Evolutionary conservation across 371 early-diverging fungal genomes (phyloP).

Genomic region (Syncephalastrum racemosum): DNA sequence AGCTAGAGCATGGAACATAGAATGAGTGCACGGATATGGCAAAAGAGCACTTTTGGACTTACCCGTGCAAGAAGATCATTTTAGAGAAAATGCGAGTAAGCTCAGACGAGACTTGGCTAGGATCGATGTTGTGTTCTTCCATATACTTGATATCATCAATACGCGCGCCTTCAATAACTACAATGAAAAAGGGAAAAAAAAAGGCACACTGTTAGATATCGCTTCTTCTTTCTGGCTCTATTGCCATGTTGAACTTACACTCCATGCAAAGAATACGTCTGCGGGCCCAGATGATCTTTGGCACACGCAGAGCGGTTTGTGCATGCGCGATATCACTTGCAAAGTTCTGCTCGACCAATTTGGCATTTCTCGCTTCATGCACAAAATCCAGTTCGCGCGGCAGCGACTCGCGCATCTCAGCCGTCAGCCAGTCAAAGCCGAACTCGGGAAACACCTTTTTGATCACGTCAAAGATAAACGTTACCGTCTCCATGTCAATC

Average conservation of each 20-base stretch:
- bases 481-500: slow-evolving; percentile 81
- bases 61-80: slow-evolving; percentile 91
- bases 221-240: neutral
- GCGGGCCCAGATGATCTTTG: slow-evolving; percentile 67
- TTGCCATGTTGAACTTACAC: slow-evolving; percentile 44
- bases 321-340: slow-evolving; percentile 22
- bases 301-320: slow-evolving; percentile 55
- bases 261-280: slow-evolving; percentile 77
- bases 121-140: slow-evolving; percentile 65
- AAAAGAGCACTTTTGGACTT: no score
- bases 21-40: no score
- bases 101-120: slow-evolving; percentile 71
- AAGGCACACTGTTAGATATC: no score
- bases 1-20: slow-evolving; percentile 30
- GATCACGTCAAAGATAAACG: slow-evolving; percentile 60
- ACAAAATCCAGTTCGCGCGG: slow-evolving; percentile 89
- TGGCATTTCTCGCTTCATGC: slow-evolving; percentile 78
- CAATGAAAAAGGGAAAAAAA: no score
- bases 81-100: slow-evolving; percentile 79
- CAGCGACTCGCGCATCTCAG: slow-evolving; percentile 82
- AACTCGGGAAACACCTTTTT: slow-evolving; percentile 85
- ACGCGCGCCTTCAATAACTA: slow-evolving; percentile 69
- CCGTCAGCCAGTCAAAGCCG: slow-evolving; percentile 88
- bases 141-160: slow-evolving; percentile 80
- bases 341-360: slow-evolving; percentile 64